Conservation (phyloP, 331 rosid species). For the Telfairia occidentalis region DNA sequence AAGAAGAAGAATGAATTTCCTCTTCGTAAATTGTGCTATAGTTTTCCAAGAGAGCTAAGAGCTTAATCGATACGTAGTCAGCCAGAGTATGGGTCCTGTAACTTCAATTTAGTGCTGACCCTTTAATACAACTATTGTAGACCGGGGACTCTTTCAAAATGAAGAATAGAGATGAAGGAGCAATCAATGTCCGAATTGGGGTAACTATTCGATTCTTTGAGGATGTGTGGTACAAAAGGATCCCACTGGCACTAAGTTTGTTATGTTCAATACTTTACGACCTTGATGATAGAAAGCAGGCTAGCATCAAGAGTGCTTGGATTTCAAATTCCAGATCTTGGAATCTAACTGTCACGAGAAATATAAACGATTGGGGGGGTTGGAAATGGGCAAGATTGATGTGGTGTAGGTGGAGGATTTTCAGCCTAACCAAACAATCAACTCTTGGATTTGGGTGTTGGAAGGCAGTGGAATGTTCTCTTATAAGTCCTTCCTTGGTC, state of each 20-base stretch:
- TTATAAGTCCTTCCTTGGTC: background rate
- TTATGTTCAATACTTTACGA: background rate
- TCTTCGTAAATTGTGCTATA: background rate
- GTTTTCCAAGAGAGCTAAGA: background rate
- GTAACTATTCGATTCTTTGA: background rate
- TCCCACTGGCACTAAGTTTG: background rate
- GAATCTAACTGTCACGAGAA: background rate
- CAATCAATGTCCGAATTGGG: no score
- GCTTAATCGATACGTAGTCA: background rate
- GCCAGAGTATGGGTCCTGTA: background rate
- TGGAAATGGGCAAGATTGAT: background rate
- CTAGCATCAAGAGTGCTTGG: background rate
- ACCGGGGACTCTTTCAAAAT: background rate
- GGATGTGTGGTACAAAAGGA: background rate
- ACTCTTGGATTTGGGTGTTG: background rate
- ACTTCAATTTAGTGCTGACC: background rate
- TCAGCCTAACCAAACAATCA: background rate
- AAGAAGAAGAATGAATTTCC: background rate
- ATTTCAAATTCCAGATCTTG: background rate
- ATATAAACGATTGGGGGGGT: background rate
- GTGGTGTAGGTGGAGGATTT: background rate
- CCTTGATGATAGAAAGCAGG: background rate
- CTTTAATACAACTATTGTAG: background rate
- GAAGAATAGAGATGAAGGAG: background rate
- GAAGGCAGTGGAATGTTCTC: background rate